Percentiles rank a stretch among this genome's conserved stretches.
Evolutionary conservation across 768 basidiomycete species (phyloP).

Genomic region (Fibroporia radiculosa): DNA sequence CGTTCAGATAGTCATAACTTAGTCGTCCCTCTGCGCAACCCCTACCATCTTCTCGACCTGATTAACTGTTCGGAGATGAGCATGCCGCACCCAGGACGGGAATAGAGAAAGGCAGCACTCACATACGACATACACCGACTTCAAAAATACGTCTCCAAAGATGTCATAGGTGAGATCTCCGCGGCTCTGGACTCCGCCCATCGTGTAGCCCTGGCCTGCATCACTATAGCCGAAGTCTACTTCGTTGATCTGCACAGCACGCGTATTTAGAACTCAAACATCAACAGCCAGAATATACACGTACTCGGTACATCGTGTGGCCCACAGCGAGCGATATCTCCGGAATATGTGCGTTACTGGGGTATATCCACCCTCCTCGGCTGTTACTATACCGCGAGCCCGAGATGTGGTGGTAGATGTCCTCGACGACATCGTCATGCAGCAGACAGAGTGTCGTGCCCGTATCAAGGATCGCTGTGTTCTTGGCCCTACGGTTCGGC

Average conservation of each 20-base stretch:
- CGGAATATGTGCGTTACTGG: slow-evolving; percentile 23
- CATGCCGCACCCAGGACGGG: not conserved
- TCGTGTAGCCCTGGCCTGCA: slow-evolving; percentile 20
- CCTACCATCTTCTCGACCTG: slow-evolving; percentile 21
- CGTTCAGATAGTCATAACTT: no score
- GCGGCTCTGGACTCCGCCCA: slow-evolving; percentile 26
- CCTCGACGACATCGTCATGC: slow-evolving; percentile 24
- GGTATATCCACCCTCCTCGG: slow-evolving; percentile 32
- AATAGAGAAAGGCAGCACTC: slow-evolving; percentile 12
- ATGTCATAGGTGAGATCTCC: slow-evolving; percentile 24
- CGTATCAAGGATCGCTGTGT: slow-evolving; percentile 32
- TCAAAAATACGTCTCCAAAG: slow-evolving; percentile 27
- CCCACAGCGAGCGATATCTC: slow-evolving; percentile 28
- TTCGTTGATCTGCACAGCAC: slow-evolving; percentile 9
- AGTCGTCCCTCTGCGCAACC: slow-evolving; percentile 21
- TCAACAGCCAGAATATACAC: slow-evolving; percentile 2
- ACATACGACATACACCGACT: slow-evolving; percentile 27
- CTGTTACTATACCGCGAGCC: slow-evolving; percentile 27
- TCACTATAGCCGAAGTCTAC: slow-evolving; percentile 20
- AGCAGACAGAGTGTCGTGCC: slow-evolving; percentile 27
- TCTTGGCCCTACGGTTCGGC: slow-evolving; percentile 18
- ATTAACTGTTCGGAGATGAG: slow-evolving; percentile 15
- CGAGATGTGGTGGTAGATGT: slow-evolving; percentile 27
- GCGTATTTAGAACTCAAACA: not conserved
- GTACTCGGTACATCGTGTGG: slow-evolving; percentile 23